Conservation (phyloP, 257 asterid genomes). For the Cruciata laevipes region DNA sequence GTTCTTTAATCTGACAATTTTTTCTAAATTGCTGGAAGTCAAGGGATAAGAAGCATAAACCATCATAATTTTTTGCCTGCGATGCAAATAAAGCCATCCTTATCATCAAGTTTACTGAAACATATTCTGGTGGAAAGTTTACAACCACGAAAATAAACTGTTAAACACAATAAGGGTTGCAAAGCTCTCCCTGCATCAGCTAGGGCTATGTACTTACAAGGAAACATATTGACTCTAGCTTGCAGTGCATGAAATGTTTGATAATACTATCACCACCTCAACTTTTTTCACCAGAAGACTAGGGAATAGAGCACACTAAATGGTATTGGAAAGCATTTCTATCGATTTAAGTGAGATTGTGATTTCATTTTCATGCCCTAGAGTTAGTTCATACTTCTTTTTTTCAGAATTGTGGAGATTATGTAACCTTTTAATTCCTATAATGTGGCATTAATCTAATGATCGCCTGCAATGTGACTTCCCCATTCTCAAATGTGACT, state of each 20-base stretch:
- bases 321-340: not conserved
- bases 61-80: constrained; percentile 69
- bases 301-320: not conserved
- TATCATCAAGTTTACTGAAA: not conserved
- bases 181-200: not conserved
- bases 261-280: not conserved
- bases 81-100: constrained; percentile 16
- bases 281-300: not conserved
- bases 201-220: not conserved
- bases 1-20: constrained; percentile 44
- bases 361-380: constrained; percentile 1
- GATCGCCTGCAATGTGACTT: not conserved
- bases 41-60: constrained; percentile 47
- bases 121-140: not conserved
- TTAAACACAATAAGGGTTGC: not conserved
- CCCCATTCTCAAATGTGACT: not conserved
- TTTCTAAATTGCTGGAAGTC: constrained; percentile 75
- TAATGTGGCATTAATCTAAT: not conserved
- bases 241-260: not conserved
- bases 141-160: constrained; percentile 1
- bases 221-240: not conserved
- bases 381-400: not conserved
- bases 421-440: not conserved
- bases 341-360: not conserved
- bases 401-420: not conserved